These are phyloP conservation scores for Scheffersomyces titani DNA, from an alignment of 1,139 yeast genomes.

Conservation along the genomic window DNA sequence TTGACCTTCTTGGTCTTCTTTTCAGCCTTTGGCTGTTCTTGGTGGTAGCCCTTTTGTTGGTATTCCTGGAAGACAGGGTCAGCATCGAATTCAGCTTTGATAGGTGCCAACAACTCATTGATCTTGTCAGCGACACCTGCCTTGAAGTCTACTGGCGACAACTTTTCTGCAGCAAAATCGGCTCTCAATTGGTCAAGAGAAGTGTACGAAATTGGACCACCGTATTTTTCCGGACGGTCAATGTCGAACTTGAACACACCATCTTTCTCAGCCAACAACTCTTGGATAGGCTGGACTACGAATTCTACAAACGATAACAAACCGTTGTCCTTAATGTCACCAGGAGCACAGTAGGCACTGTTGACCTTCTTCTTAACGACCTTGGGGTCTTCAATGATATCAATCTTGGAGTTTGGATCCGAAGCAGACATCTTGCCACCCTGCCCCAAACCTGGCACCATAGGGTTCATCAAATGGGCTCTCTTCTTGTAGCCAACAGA, in stretches of 20 bases:
- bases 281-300: constrained; percentile 85
- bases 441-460: constrained; percentile 97
- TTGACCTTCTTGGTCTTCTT: constrained; percentile 72
- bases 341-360: constrained; percentile 95
- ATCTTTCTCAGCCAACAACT: constrained; percentile 58
- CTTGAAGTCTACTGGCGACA: constrained; percentile 93
- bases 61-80: constrained; percentile 76
- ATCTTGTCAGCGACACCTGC: constrained; percentile 87
- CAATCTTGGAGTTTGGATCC: constrained; percentile 97
- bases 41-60: constrained; percentile 81
- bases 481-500: constrained; percentile 91
- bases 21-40: constrained; percentile 59
- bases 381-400: constrained; percentile 86
- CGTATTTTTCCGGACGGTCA: constrained; percentile 94
- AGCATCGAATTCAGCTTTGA: constrained; percentile 65
- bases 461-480: constrained; percentile 97
- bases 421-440: constrained; percentile 99
- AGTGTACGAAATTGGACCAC: constrained; percentile 80
- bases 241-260: constrained; percentile 65
- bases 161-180: constrained; percentile 69
- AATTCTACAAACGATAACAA: constrained; percentile 80
- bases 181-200: constrained; percentile 69
- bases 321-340: constrained; percentile 89
- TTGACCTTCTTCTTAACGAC: constrained; percentile 85
- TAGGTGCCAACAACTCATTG: constrained; percentile 78